Base-by-base conservation (phyloP, 1,284 basidiomycete genomes). In the Trametes hirsuta region DNA sequence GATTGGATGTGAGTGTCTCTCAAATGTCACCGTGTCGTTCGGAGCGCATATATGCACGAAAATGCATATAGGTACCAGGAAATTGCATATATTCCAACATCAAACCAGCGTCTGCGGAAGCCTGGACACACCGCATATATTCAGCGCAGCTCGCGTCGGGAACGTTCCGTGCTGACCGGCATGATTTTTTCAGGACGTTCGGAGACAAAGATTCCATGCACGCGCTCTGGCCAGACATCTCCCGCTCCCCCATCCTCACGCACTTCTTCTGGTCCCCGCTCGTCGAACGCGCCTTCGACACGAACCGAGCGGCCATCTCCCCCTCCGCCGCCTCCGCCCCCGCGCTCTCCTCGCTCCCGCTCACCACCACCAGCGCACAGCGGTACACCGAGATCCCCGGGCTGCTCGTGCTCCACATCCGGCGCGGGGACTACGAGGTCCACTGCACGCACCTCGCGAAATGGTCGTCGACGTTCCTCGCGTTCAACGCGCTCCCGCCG, bases 321-420 rank as follows among this genome's bases (percentile, higher is more conserved):
- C 69, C 74, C 9, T 61, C 66, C 2, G 18, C 62, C 44, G 34
- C 61, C 15, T 34, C 46, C 41, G 62, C 63, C 47, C 62, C 64
- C 6, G 68, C 62, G 34, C 63, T 67, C 53, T 62, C 66, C 21
- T 22, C 61, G 24, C 8, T 42, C 25, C 63, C 66, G 9, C 56
- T 55, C 55, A 47, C 53, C 57, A 21, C 35, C 35, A 35, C 56
- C 42, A 47, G 45, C 58, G 57, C 62, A 30, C 57, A 66, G 55
- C 69, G 67, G 34, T 69, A 71, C 65, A 25, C 69, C 14, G 56
- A 59, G 45, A 64, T 78, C 42, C 69, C 73, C 0, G 81, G 80
- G 21, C 72, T 85, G 4, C 74, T 89, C 36, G 86, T 81, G 5
- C 69, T 89, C 6, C 87, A 89, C 66, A 65, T 88, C 30, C 83